Evolutionary conservation across 345 rosid genomes (phyloP), one percentile per base, ranked within the genome.

Genomic region (Murraya koenigii): DNA sequence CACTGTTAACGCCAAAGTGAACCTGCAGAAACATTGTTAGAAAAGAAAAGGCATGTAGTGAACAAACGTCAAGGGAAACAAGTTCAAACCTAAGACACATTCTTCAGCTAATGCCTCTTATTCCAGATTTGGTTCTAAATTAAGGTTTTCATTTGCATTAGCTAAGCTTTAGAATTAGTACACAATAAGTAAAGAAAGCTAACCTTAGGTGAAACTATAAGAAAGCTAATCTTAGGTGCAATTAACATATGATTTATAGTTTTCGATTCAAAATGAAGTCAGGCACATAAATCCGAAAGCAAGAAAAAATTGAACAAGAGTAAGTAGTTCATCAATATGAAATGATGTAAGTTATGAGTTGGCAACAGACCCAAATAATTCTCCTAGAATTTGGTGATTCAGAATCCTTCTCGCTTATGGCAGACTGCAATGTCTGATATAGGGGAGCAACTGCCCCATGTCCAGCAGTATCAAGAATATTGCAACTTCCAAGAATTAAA

Each of bases 1-100:
- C 97, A 69, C 99, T 96, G 78, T 94, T 96, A 66, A 96, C 99
- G 69, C 99, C 99, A 80, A 96, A 89, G 80, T 93, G 97, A 77
- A 92, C 74, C 98, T 93, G 86, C 71, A 79, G 77, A 77, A 77
- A 69, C 26, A 7, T 67, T 79, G 54, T 62, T 56, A 15, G 49
- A 38, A 67, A 59, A 7, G 30, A 54, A 6, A 58, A 38, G 11
- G 52, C 25, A 47, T 3, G 20, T 22, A 41, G 64, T 49, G 54
- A 28, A 25, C 32, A 13, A 58, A 36, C 67, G 26, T 66, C 54
- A 20, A 55, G 56, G 20, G n/a, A 49, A 36, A 68, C 49, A 3
- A 65, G 23, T 36, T 66, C 22, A 33, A 74, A 75, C 23, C 54
- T 25, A 75, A 33, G 69, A 28, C 47, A 69, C 19, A 10, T n/a